Percentiles rank a stretch among this genome's conserved stretches.
These are phyloP conservation scores for Dalbergia cochinchinensis DNA, from an alignment of 306 rosid species.

Conservation along the genomic window DNA sequence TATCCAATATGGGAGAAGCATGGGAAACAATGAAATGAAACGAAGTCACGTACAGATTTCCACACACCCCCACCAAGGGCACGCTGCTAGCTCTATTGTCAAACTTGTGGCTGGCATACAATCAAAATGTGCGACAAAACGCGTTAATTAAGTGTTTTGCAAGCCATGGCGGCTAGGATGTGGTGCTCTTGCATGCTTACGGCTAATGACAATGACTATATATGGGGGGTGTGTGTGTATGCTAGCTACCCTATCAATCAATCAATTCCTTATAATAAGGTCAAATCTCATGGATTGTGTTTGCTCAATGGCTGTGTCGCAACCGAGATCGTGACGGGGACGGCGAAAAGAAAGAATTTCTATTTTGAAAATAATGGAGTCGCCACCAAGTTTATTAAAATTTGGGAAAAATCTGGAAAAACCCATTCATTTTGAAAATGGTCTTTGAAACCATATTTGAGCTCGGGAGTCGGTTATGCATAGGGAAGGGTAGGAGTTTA, in stretches of 20 bases:
- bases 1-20: constrained; percentile 1
- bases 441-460: no score
- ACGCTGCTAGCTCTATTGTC: constrained; percentile 16
- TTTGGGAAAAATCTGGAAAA: no score
- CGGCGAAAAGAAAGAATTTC: no score
- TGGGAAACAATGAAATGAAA: constrained; percentile 20
- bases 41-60: neutral
- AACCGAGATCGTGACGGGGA: no score
- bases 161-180: neutral
- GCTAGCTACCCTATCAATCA: neutral
- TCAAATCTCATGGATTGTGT: constrained; percentile 52
- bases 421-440: no score
- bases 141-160: neutral
- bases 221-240: neutral
- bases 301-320: constrained; percentile 48
- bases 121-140: constrained; percentile 37
- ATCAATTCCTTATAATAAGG: constrained; percentile 11
- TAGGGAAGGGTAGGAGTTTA: no score
- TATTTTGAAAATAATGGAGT: no score
- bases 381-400: no score
- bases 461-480: no score
- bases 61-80: neutral
- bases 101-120: constrained; percentile 37
- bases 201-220: constrained; percentile 40
- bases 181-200: constrained; percentile 22